phyloP scores from a whole-genome alignment of 139 green algal species.

The Gonium pectorale region DNA sequence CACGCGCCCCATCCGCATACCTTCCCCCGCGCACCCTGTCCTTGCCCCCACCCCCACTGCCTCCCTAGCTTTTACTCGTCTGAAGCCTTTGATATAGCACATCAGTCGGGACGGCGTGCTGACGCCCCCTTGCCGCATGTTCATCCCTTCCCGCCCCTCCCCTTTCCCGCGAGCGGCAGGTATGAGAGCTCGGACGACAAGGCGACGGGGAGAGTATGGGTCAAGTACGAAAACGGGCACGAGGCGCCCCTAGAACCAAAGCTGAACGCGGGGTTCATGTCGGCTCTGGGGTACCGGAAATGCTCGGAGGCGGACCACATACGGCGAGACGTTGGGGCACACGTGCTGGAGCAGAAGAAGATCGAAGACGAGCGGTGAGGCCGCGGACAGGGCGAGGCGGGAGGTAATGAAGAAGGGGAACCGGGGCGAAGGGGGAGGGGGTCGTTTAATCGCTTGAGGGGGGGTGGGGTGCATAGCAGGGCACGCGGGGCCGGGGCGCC shows the following conservation, averaged over 20 bases:
- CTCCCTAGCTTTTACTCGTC: no score
- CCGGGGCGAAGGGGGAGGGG: no score
- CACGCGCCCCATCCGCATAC: no score
- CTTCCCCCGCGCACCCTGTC: no score
- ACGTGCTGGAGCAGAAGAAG: constrained; percentile 51
- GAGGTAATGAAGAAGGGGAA: background rate
- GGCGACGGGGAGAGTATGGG: constrained; percentile 62
- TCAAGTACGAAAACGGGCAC: constrained; percentile 65
- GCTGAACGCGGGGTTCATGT: constrained; percentile 54
- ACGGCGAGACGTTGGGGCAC: constrained; percentile 50
- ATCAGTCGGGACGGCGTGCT: no score
- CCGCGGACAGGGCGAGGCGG: background rate
- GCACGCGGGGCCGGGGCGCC: background rate
- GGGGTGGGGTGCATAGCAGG: background rate
- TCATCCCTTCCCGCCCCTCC: background rate
- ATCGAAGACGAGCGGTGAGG: constrained; percentile 52
- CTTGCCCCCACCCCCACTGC: no score
- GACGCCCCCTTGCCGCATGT: no score
- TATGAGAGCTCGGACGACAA: constrained; percentile 63
- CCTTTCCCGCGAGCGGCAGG: constrained; percentile 15
- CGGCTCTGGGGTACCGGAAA: constrained; percentile 55
- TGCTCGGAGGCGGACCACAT: constrained; percentile 70
- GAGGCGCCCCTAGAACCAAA: constrained; percentile 68
- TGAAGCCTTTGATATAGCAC: no score
- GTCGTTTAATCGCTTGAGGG: background rate